These are phyloP conservation scores for Drosera capensis DNA, from an alignment of 148 eudicot species.

Conservation along the genomic window DNA sequence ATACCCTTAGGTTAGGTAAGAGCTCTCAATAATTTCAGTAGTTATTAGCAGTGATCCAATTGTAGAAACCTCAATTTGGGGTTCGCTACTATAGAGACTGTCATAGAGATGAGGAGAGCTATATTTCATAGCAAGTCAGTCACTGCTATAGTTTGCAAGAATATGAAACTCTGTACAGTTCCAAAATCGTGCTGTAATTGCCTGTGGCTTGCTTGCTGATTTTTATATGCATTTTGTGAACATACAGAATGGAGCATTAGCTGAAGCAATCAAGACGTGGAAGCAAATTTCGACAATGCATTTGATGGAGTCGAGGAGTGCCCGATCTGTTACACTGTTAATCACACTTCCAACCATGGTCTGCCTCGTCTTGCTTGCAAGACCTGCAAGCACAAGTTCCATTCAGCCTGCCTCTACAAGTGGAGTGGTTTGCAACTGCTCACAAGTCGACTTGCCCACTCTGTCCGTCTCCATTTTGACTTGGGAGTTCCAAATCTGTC, in stretches of 20 bases:
- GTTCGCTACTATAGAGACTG: too few species aligned
- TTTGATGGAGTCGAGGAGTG: slow-evolving; percentile 98
- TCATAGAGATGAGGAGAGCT: too few species aligned
- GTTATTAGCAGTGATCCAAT: too few species aligned
- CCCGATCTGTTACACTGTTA: slow-evolving; percentile 96
- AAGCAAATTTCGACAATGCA: slow-evolving; percentile 91
- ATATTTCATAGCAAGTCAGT: too few species aligned
- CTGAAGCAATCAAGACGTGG: slow-evolving; percentile 92
- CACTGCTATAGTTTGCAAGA: too few species aligned
- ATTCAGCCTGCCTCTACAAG: slow-evolving; percentile 88
- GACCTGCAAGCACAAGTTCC: slow-evolving; percentile 96
- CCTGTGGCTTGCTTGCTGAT: neutral
- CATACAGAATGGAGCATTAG: slow-evolving; percentile 97
- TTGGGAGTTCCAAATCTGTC: too few species aligned
- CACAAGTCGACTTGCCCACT: slow-evolving; percentile 95
- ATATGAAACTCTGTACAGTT: too few species aligned
- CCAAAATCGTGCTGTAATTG: too few species aligned
- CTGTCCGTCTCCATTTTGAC: slow-evolving; percentile 89
- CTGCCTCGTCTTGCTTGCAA: slow-evolving; percentile 94
- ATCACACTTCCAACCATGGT: slow-evolving; percentile 71
- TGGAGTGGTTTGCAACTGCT: slow-evolving; percentile 97
- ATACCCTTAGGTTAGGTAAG: too few species aligned
- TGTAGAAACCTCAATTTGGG: too few species aligned
- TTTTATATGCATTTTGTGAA: slow-evolving; percentile 7
- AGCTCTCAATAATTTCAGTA: too few species aligned